Base-by-base conservation (phyloP, 352 stramenopile species). In the Globisporangium sylvaticum region DNA sequence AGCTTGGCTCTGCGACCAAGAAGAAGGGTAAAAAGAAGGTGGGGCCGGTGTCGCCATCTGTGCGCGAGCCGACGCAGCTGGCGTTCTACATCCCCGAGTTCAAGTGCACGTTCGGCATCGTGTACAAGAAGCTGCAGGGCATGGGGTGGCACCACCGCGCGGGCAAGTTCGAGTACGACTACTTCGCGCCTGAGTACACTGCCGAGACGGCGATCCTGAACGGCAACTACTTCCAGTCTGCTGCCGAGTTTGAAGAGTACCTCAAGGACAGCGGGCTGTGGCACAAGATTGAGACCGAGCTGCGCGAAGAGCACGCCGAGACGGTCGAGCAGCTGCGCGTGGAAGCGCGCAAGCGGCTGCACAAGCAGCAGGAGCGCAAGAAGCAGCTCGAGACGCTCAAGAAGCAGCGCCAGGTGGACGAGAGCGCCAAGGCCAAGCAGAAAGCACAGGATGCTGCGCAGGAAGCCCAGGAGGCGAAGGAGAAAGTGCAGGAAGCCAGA, bases 151-250 rank as follows among this genome's bases (percentile, higher is more conserved):
- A 81, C 60, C 76, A 91, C 71, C 77, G 69, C 10, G 72, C 62
- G 6, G 85, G 85, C 10, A 63, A 67, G 39, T 93, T 93, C 31
- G 85, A 89, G 73, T 93, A 93, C 70, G 85, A 93, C 65, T 93
- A 93, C 77, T 93, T 93, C 46, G 82, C 83, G 29, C 85, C 85
- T 2, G 76, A 76, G 8, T 91, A 86, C 74, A 86, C 76, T 14
- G 71, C 81, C 12, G 73, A 77, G 8, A 90, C 63, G 4, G 80
- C 85, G 22, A 72, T 83, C 42, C 22, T 82, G 9, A 80, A 80
- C 62, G 67, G 76, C 50, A 90, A 91, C 68, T 91, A 81, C 54
- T 93, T 91, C 69, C 81, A 81, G 46, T 91, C 83, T 1, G 52
- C 74, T 5, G 83, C 79, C 0, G 73, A 80, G 15, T 76, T 93